Base-by-base conservation (phyloP, 306 rosid genomes). In the Adenanthera pavonina region DNA sequence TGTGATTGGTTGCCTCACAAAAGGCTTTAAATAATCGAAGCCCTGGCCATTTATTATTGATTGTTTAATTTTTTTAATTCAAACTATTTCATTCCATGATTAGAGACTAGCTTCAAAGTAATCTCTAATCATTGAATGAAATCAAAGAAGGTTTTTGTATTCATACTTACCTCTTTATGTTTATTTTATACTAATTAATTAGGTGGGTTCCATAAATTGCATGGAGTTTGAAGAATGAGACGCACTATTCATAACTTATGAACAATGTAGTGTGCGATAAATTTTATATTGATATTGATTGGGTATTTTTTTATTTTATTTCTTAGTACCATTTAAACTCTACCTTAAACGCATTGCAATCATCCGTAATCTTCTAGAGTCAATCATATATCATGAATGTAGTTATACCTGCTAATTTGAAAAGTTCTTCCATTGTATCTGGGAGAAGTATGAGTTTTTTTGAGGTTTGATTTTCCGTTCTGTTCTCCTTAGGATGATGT, bases 391-490 rank as follows among this genome's bases (percentile, higher is more conserved):
- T 82, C 77, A 84, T 62, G 47, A 61, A 41, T 64, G 66, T 72
- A 47, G 69, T 38, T 62, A 54, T 90, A 95, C 99, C 95, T 92
- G 97, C 95, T 76, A 88, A 44, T 61, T 52, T 76, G 80, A 89
- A 83, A 81, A 95, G 89, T 33, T 83, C 94, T 80, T 95, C 91
- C n/a, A 84, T 80, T 74, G 97, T 84, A 51, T 90, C 68, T 9
- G 98, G 97, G 86, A 95, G 86, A 85, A 85, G 84, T 80, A 95
- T 76, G 60, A 92, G 91, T 84, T 89, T 89, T 77, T 88, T 92
- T 10, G 68, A 69, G 44, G 81, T 66, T 69, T 68, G 62, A 51
- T 72, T 93, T 82, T 85, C 89, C 48, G 14, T 81, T 78, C 77
- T 65, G 75, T 87, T 84, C 81, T 85, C 94, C 53, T 86, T 84